Percentiles rank a stretch among this genome's conserved stretches.
These are phyloP conservation scores for Amanita exitialis DNA, from an alignment of 768 basidiomycete genomes.

Conservation along the genomic window DNA sequence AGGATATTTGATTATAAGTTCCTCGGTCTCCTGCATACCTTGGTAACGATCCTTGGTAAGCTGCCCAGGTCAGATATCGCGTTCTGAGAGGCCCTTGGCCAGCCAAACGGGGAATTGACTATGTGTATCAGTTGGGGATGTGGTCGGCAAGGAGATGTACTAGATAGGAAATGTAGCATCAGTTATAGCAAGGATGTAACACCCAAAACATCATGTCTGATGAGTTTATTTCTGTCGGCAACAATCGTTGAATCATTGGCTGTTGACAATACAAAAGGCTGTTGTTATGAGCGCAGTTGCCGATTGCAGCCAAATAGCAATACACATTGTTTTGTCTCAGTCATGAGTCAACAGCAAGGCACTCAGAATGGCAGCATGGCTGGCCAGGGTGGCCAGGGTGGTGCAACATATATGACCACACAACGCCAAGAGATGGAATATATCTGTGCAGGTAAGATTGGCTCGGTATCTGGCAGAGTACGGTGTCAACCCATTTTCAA, in stretches of 20 bases:
- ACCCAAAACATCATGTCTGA: background rate
- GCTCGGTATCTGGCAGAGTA: background rate
- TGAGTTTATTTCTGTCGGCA: background rate
- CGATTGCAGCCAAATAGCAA: constrained; percentile 8
- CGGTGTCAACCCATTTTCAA: constrained; percentile 9
- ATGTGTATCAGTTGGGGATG: constrained; percentile 27
- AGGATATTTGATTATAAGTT: constrained; percentile 25
- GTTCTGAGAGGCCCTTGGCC: constrained; percentile 21
- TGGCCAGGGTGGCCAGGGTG: constrained; percentile 14
- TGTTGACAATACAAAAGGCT: background rate
- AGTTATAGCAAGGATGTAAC: background rate
- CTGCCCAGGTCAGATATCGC: constrained; percentile 29
- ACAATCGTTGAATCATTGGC: background rate
- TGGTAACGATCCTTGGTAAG: constrained; percentile 51
- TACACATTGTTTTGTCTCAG: constrained; percentile 10
- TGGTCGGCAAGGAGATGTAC: constrained; percentile 50
- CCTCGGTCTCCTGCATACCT: constrained; percentile 23
- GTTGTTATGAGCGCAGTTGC: background rate
- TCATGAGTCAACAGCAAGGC: constrained; percentile 31
- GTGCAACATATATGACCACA: constrained; percentile 19
- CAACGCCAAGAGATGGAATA: constrained; percentile 70
- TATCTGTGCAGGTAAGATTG: constrained; percentile 64
- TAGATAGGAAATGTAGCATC: background rate
- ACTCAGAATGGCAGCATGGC: constrained; percentile 11
- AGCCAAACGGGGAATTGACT: constrained; percentile 25